Evolutionary conservation across 2,329 filamentous ascomycete species (phyloP).

Genomic region (Chlorencoelia australis): DNA sequence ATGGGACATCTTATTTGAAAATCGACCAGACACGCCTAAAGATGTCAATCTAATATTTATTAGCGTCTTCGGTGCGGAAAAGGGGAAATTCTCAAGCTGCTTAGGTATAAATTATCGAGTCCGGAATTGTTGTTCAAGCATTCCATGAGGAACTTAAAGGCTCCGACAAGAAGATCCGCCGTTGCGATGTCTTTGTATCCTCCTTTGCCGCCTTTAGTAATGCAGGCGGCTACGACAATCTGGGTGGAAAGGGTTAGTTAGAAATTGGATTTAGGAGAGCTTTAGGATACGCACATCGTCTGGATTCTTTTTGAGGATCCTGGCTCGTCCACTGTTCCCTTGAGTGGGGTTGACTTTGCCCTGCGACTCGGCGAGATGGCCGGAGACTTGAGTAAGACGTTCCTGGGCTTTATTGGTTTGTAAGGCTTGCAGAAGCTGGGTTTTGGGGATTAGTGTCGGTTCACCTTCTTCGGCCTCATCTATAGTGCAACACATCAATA

Average conservation of each 20-base stretch:
- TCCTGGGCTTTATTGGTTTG: slow-evolving; percentile 20
- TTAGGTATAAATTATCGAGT: no score
- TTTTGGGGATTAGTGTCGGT: no score
- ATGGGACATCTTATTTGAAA: no score
- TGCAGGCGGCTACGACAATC: slow-evolving; percentile 85
- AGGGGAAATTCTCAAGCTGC: no score
- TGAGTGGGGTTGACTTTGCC: slow-evolving; percentile 16
- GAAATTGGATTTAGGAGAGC: neutral
- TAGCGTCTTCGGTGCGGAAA: no score
- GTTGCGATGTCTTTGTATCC: slow-evolving; percentile 90
- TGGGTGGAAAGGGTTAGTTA: slow-evolving; percentile 28
- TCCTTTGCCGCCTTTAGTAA: slow-evolving; percentile 88
- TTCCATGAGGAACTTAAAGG: slow-evolving; percentile 70
- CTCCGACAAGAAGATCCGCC: slow-evolving; percentile 74
- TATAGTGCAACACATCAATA: no score
- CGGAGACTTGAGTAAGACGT: slow-evolving; percentile 42
- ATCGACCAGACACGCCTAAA: no score
- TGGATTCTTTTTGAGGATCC: slow-evolving; percentile 52
- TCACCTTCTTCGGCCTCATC: no score
- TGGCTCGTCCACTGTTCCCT: slow-evolving; percentile 17
- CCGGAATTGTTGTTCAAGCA: slow-evolving; percentile 82
- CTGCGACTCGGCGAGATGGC: slow-evolving; percentile 43
- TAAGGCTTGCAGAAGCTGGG: slow-evolving; percentile 19
- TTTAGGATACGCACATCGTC: slow-evolving; percentile 46
- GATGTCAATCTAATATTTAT: no score